These are phyloP conservation scores for Nannochloropsis oceanica DNA, from an alignment of 108 stramenopile genomes.

Conservation along the genomic window DNA sequence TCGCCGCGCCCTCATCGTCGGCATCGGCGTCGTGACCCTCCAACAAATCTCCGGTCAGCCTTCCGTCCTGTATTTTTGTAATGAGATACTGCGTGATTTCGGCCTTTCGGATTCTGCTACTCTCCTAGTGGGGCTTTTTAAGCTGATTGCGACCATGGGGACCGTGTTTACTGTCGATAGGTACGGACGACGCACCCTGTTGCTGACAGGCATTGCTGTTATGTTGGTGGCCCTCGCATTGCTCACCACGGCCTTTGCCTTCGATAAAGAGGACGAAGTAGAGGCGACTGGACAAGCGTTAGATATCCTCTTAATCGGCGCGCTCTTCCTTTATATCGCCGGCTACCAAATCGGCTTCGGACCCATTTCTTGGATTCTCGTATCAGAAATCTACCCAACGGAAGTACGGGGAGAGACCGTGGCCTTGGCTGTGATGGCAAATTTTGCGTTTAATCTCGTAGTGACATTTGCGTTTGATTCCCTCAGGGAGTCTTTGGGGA, in stretches of 20 bases:
- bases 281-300: neutral
- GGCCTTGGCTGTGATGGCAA: constrained; percentile 31
- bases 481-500: constrained; percentile 22
- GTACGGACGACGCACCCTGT: constrained; percentile 36
- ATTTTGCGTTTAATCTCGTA: constrained; percentile 31
- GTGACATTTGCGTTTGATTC: constrained; percentile 30
- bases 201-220: constrained; percentile 35
- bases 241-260: constrained; percentile 35
- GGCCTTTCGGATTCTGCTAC: constrained; percentile 42
- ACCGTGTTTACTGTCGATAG: constrained; percentile 44
- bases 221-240: constrained; percentile 43
- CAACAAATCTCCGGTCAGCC: constrained; percentile 66
- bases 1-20: constrained; percentile 37
- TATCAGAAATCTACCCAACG: constrained; percentile 32
- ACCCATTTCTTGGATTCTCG: constrained; percentile 33
- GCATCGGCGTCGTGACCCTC: constrained; percentile 45
- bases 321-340: constrained; percentile 38
- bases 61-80: constrained; percentile 50
- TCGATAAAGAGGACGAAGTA: constrained; percentile 9
- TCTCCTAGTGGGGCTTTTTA: constrained; percentile 48
- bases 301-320: constrained; percentile 2
- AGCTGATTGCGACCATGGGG: constrained; percentile 45
- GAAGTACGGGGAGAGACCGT: constrained; percentile 37
- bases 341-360: constrained; percentile 43
- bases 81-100: constrained; percentile 49